These are phyloP conservation scores for Fomitopsis betulina DNA, from an alignment of 1,284 basidiomycete genomes.

Conservation along the genomic window DNA sequence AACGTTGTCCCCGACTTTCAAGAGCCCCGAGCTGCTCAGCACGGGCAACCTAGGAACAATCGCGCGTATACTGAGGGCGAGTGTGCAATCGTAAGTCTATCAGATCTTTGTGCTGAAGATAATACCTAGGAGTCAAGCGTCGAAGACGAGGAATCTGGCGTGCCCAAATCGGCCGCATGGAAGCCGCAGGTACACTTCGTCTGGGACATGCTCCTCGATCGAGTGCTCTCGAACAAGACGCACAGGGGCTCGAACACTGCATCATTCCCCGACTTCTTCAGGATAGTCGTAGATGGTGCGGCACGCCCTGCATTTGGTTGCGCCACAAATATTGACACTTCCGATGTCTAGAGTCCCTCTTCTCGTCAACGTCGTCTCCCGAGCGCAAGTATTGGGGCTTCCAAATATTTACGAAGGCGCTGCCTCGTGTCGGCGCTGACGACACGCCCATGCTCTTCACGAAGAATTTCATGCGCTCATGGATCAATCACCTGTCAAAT, in stretches of 20 bases:
- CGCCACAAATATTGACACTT: constrained; percentile 3
- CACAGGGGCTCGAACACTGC: constrained; percentile 38
- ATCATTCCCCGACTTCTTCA: constrained; percentile 88
- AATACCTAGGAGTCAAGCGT: constrained; percentile 48
- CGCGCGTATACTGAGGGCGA: constrained; percentile 79
- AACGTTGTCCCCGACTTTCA: constrained; percentile 75
- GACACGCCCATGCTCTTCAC: constrained; percentile 89
- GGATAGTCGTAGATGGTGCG: constrained; percentile 85
- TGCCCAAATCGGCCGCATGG: constrained; percentile 63
- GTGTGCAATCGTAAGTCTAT: neutral
- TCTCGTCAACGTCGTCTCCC: constrained; percentile 78
- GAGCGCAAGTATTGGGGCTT: constrained; percentile 97
- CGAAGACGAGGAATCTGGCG: constrained; percentile 43
- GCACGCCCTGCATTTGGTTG: constrained; percentile 7
- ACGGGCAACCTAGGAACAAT: constrained; percentile 68
- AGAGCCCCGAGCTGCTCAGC: constrained; percentile 63
- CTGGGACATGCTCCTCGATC: constrained; percentile 83
- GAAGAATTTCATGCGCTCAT: constrained; percentile 93
- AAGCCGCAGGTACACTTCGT: constrained; percentile 91
- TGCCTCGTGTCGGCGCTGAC: constrained; percentile 62
- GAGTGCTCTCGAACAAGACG: constrained; percentile 54
- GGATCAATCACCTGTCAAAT: constrained; percentile 93
- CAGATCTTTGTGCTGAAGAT: neutral
- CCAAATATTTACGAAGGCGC: constrained; percentile 81
- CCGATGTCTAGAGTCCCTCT: constrained; percentile 69